Evolutionary conservation across 495 filamentous ascomycete species (phyloP).

Genomic region (Neurospora sp.): DNA sequence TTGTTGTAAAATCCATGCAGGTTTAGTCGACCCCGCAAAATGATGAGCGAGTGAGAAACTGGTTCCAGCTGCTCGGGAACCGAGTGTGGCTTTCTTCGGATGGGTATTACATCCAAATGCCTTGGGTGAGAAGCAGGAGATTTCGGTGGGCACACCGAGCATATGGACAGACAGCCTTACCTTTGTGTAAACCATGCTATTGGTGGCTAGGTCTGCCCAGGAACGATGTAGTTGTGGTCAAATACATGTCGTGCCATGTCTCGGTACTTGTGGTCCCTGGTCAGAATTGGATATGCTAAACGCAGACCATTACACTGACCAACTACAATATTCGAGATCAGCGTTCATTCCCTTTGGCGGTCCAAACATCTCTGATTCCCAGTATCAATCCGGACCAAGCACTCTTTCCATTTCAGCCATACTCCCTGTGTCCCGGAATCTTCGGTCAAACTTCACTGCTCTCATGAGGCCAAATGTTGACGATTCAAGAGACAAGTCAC

Average conservation of each 20-base stretch:
- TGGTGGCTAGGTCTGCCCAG: not conserved
- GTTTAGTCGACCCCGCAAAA: not conserved
- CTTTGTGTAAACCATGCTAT: not conserved
- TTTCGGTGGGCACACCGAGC: not conserved
- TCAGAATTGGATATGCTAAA: not conserved
- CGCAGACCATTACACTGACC: not conserved
- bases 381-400: not conserved
- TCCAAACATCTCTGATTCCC: not conserved
- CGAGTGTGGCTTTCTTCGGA: not conserved
- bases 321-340: not conserved
- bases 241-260: not conserved
- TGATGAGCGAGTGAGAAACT: not conserved
- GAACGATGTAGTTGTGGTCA: not conserved
- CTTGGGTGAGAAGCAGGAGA: not conserved
- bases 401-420: not conserved
- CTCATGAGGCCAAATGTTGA: not conserved
- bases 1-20: not conserved
- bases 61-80: not conserved
- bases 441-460: not conserved
- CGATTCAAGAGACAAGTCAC: not conserved
- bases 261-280: not conserved
- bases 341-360: too few relatives aligned
- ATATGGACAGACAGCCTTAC: not conserved
- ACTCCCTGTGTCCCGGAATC: not conserved
- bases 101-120: not conserved